phyloP scores from a whole-genome alignment of 177 flowering plant genomes.

The Vitis hybrid region DNA sequence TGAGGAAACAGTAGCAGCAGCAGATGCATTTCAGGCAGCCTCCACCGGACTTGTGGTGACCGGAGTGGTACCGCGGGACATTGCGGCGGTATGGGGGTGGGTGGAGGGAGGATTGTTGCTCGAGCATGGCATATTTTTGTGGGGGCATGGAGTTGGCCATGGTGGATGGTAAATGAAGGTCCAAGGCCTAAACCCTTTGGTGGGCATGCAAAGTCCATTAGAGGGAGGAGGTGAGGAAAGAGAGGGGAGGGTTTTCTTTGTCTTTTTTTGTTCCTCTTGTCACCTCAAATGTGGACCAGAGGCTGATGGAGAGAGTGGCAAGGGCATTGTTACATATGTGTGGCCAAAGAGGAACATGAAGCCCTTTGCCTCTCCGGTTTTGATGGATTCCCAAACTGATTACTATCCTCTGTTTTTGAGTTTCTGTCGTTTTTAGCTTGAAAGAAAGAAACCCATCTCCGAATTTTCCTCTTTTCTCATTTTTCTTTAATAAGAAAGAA shows the following conservation, averaged over 20 bases:
- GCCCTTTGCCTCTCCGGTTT: conserved; percentile 1
- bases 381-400: conserved; percentile 7
- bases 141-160: conserved; percentile 15
- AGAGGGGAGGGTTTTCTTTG: neutral
- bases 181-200: conserved; percentile 17
- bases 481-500: too few relatives aligned
- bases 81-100: conserved; percentile 60
- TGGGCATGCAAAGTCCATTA: conserved; percentile 14
- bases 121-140: conserved; percentile 43
- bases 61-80: conserved; percentile 42
- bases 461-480: too few relatives aligned
- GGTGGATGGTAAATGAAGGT: neutral
- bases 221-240: conserved; percentile 8
- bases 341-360: conserved; percentile 9
- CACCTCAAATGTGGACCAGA: neutral
- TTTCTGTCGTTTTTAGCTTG: too few relatives aligned
- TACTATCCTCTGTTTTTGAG: neutral
- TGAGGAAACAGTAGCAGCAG: conserved; percentile 47
- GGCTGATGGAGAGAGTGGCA: neutral
- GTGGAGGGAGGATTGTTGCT: conserved; percentile 21
- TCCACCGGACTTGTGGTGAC: conserved; percentile 6
- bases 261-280: neutral
- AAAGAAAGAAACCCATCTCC: too few relatives aligned
- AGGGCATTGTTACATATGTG: conserved; percentile 20
- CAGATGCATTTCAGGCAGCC: conserved; percentile 46